phyloP scores from a whole-genome alignment of 164 flowering plant genomes.

The Sextonia rubra region DNA sequence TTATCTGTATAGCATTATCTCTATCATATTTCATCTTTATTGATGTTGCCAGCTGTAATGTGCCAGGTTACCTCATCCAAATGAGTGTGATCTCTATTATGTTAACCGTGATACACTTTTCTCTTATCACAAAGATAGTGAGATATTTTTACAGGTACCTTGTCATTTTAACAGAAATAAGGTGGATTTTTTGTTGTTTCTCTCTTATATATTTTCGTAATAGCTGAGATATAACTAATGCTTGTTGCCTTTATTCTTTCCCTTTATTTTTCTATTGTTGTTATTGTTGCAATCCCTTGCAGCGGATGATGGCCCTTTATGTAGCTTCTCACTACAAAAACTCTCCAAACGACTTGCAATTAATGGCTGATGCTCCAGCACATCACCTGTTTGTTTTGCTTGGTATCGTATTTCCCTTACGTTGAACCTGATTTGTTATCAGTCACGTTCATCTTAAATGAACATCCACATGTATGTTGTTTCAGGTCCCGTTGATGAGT shows the following conservation, averaged over 20 bases:
- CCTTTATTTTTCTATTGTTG: too few relatives aligned
- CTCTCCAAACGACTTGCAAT: constrained; percentile 93
- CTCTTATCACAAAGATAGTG: constrained; percentile 94
- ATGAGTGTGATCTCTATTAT: constrained; percentile 90
- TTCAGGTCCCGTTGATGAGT: constrained; percentile 94
- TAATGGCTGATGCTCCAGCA: constrained; percentile 98
- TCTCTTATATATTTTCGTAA: neutral
- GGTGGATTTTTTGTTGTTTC: neutral
- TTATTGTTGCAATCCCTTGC: constrained; percentile 15
- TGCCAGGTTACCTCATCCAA: constrained; percentile 67
- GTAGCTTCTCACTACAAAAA: constrained; percentile 98
- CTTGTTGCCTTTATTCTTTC: neutral
- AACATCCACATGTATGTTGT: neutral
- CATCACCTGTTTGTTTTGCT: constrained; percentile 97
- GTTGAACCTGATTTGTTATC: neutral
- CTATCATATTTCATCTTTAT: constrained; percentile 3
- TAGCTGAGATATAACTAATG: neutral
- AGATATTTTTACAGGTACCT: constrained; percentile 82
- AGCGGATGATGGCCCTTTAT: constrained; percentile 98
- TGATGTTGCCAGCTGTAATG: constrained; percentile 9
- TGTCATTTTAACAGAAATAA: constrained; percentile 2
- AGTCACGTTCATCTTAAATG: neutral
- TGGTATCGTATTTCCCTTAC: constrained; percentile 38
- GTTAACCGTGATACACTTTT: constrained; percentile 95
- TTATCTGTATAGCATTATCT: neutral